phyloP scores from a whole-genome alignment of 2,329 filamentous ascomycete species.

The Fusarium xyrophilum region DNA sequence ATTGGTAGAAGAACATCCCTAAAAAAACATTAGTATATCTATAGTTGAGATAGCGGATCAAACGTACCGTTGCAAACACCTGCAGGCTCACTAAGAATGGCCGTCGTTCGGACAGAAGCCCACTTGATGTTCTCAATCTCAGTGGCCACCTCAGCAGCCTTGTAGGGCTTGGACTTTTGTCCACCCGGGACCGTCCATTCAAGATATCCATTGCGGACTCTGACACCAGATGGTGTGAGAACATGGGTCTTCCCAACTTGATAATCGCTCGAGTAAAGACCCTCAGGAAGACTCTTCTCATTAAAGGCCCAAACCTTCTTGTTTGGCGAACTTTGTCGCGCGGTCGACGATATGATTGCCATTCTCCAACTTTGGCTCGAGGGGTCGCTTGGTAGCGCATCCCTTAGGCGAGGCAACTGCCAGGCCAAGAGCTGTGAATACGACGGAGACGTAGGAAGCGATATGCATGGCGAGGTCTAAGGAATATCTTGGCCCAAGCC shows the following conservation, averaged over 20 bases:
- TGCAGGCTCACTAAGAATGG: constrained; percentile 41
- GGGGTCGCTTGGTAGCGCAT: constrained; percentile 24
- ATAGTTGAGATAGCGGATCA: rapidly evolving
- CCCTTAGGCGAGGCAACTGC: constrained; percentile 10
- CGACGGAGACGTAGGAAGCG: constrained; percentile 25
- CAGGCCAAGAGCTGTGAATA: constrained; percentile 21
- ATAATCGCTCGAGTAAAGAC: constrained; percentile 38
- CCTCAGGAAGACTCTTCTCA: constrained; percentile 31
- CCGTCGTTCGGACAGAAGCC: constrained; percentile 42
- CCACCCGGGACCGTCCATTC: constrained; percentile 41
- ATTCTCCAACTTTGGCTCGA: constrained; percentile 18
- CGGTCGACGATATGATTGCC: constrained; percentile 39
- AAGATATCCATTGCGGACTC: constrained; percentile 40
- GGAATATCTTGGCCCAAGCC: not conserved
- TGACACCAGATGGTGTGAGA: constrained; percentile 28
- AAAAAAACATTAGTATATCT: rapidly evolving
- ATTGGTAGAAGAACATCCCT: constrained; percentile 45
- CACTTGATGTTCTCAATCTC: constrained; percentile 40
- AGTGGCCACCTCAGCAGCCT: constrained; percentile 37
- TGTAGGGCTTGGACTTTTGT: constrained; percentile 38
- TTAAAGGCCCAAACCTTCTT: constrained; percentile 35
- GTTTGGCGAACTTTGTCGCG: constrained; percentile 35
- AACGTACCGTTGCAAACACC: constrained; percentile 44
- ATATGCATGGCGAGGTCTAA: constrained; percentile 22
- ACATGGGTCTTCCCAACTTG: constrained; percentile 6